Base-by-base conservation (phyloP, 108 stramenopile species). In the Skeletonema menzelii region DNA sequence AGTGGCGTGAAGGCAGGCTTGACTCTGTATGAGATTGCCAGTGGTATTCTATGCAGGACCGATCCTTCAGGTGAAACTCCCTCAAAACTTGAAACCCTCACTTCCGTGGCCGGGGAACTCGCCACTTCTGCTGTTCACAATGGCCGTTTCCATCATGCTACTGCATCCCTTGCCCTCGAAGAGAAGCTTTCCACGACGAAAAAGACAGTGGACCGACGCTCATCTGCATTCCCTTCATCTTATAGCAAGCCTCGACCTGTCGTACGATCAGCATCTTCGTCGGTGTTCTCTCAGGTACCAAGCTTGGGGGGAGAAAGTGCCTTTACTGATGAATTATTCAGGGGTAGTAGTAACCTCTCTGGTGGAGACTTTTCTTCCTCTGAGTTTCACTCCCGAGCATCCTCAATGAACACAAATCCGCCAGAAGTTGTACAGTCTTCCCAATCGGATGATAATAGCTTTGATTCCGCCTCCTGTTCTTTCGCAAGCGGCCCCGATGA, bases 11-110 rank as follows among this genome's bases (percentile, higher is more conserved):
- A 79, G 32, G 85, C 86, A 27, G 91, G 91, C 10, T 63, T 95
- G 35, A 80, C 82, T 31, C 75, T 95, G 44, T 95, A 92, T 44
- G 95, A 95, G 14, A 95, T 95, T 64, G 91, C 91, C 11, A 76
- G 84, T 42, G 78, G 62, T 15, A 84, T 95, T 77, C 87, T 91
- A 65, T 95, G 94, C 60, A 85, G 94, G 27, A 92, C 89, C 59
- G 94, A 95, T 77, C 60, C 78, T 15, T 42, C 70, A 67, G 78
- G 78, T 44, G 91, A 89, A 76, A 63, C 88, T 31, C 91, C 91
- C 46, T 92, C 91, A 10, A 89, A 85, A 61, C 64, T 95, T 5
- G 94, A 95, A 47, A 67, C 65, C 4, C 82, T 95, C 10, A 89
- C 86, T n/a, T 59, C 77, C 38, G 89, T 92, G 90, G 94, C 94